Base-by-base conservation (phyloP, 306 rosid species). In the Dalbergia oliveri region DNA sequence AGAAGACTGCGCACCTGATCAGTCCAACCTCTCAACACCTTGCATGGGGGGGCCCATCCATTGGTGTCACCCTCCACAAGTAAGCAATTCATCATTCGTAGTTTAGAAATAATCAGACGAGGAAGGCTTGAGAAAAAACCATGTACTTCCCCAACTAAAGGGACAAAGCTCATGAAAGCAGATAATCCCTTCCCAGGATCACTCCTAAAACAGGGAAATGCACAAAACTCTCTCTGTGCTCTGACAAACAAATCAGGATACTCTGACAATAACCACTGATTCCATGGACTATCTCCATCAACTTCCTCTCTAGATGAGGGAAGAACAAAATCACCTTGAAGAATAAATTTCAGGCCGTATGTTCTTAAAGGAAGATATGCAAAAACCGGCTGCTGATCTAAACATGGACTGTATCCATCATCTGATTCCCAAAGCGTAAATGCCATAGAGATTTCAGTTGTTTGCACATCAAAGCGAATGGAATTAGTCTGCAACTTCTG, bases 271-370 rank as follows among this genome's bases (percentile, higher is more conserved):
- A 94, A 81, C 97, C 97, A 94, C 81, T 94, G 99, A 76, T 94
- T 94, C 99, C 99, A 93, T 56, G 95, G 91, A 84, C 97, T 94
- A 80, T 91, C 91, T 34, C 97, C 99, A 66, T 94, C 99, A 81
- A 94, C 99, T 82, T 94, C 99, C 89, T 94, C 99, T 84, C 99
- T 88, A 60, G 99, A 94, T 45, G 99, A 94, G n/a, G 99, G 97
- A 82, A 94, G 92, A 82, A 90, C 94, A 87, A 94, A 94, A 89
- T 94, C 94, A 26, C 99, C 99, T 88, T 94, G 99, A 84, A 94
- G 85, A 77, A 94, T 94, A 82, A 94, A 91, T 75, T 90, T 94
- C 77, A 94, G 87, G 77, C 99, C 99, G 79, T 93, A 94, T 47
- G 89, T 87, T 83, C 99, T 90, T 19, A 94, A 82, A 77, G 99